Percentiles rank a stretch among this genome's conserved stretches.
Conservation (phyloP, 1,139 yeast genomes). For the Sugiyamaella xylanicola region DNA sequence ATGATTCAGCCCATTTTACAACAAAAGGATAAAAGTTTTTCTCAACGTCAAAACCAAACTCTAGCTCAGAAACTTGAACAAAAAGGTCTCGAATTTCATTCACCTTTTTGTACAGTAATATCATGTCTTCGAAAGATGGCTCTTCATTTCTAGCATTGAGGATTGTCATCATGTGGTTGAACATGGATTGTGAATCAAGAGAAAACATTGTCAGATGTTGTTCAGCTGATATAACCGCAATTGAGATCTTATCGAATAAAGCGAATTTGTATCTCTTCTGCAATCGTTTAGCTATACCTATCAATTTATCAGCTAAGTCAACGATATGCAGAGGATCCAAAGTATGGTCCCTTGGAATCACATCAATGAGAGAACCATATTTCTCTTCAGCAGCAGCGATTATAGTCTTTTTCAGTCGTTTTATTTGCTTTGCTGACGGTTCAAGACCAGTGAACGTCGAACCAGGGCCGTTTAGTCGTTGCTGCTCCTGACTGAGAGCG, state of each 20-base stretch:
- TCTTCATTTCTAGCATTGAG: constrained; percentile 42
- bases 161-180: constrained; percentile 55
- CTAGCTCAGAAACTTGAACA: constrained; percentile 50
- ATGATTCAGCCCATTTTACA: constrained; percentile 57
- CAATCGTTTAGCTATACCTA: constrained; percentile 52
- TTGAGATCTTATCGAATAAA: constrained; percentile 58
- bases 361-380: constrained; percentile 58
- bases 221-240: constrained; percentile 58
- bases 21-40: constrained; percentile 60
- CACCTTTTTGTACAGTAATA: constrained; percentile 60
- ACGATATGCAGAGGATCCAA: constrained; percentile 60
- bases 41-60: constrained; percentile 62
- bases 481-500: constrained; percentile 35
- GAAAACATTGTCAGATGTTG: constrained; percentile 63
- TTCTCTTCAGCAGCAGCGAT: constrained; percentile 58
- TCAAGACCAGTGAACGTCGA: constrained; percentile 46
- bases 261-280: constrained; percentile 67
- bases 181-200: constrained; percentile 63
- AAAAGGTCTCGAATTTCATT: constrained; percentile 58
- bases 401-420: constrained; percentile 52
- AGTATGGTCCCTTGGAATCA: constrained; percentile 67
- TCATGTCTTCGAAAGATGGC: constrained; percentile 60
- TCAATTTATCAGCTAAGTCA: constrained; percentile 59
- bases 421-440: constrained; percentile 48
- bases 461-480: neutral